Conservation (phyloP, 495 filamentous ascomycete species). For the Tuber umbilicatum region DNA sequence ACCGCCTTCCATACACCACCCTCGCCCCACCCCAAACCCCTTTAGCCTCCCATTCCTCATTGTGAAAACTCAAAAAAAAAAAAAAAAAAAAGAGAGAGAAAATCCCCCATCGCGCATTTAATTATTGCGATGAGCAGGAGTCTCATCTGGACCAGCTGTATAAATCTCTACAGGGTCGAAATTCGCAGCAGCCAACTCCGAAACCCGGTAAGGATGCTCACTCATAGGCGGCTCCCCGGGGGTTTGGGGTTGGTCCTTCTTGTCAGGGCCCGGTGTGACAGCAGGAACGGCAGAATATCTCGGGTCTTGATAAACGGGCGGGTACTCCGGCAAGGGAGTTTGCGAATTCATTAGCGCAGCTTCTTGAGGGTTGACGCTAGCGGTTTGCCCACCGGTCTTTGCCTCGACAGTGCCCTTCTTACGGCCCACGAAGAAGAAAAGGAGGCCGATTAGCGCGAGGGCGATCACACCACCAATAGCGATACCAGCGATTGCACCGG, state of each 20-base stretch:
- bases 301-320: conserved; percentile 34
- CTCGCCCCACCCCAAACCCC: not conserved
- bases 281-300: conserved; percentile 16
- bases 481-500: conserved; percentile 48
- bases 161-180: conserved; percentile 41
- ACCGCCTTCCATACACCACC: not conserved
- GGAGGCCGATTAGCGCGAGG: conserved; percentile 42
- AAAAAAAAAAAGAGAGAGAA: not conserved
- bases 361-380: conserved; percentile 4
- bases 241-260: conserved; percentile 5
- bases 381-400: conserved; percentile 31
- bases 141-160: conserved; percentile 35
- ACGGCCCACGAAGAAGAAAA: conserved; percentile 44
- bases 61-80: not conserved
- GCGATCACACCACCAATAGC: conserved; percentile 44
- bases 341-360: conserved; percentile 9
- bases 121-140: conserved; percentile 16
- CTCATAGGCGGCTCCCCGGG: not conserved
- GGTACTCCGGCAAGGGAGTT: conserved; percentile 8
- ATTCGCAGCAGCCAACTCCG: conserved; percentile 24
- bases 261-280: conserved; percentile 6
- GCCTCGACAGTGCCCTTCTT: conserved; percentile 35
- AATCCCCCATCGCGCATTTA: not conserved
- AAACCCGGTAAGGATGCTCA: conserved; percentile 28
- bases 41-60: not conserved